Conservation (phyloP, 345 rosid species). For the Corchorus olitorius region DNA sequence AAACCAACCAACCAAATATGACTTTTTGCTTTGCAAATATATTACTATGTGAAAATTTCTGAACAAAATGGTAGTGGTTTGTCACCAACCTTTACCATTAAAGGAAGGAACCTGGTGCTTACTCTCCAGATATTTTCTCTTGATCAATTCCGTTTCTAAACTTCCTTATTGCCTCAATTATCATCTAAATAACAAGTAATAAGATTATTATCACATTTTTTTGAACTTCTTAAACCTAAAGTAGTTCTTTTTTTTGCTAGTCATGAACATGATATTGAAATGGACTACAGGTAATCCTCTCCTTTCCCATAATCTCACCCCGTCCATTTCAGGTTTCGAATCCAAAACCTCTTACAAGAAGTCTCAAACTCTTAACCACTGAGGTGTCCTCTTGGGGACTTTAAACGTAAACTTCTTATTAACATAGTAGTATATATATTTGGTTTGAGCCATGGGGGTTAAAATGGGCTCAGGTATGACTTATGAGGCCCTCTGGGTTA, state of each 20-base stretch:
- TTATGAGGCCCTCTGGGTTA: background rate
- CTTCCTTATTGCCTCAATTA: background rate
- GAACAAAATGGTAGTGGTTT: background rate
- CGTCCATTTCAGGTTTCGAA: no score
- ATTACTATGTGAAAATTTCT: background rate
- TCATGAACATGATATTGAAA: no score
- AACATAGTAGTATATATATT: no score
- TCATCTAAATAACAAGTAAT: background rate
- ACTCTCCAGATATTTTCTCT: background rate
- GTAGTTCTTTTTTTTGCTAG: no score
- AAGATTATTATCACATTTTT: no score
- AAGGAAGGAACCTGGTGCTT: background rate
- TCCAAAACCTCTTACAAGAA: no score
- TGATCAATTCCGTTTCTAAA: background rate
- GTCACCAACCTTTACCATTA: background rate
- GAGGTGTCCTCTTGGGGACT: no score
- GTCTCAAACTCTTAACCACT: no score
- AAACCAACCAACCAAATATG: background rate
- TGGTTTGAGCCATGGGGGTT: background rate
- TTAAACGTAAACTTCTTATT: no score
- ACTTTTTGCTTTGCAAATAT: background rate
- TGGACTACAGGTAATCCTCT: no score
- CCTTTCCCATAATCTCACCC: no score
- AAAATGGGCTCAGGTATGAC: background rate
- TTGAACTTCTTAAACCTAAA: no score